Conservation (phyloP, 2,329 filamentous ascomycete genomes). For the Parasarocladium wereldwijsianum region DNA sequence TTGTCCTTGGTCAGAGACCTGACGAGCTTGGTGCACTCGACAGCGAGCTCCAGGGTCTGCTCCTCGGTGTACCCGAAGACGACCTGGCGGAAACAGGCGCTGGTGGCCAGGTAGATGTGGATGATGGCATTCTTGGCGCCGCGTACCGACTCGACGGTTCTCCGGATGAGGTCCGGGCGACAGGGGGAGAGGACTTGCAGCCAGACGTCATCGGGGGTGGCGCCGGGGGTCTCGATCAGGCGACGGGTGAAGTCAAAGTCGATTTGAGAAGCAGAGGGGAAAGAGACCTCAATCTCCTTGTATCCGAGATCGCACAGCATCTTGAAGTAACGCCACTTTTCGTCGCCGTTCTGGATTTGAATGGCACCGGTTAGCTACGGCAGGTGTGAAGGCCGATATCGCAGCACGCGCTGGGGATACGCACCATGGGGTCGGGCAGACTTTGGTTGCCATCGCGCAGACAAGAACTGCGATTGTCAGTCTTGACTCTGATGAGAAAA, state of each 20-base stretch:
- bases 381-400: too few relatives aligned
- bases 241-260: conserved; percentile 91
- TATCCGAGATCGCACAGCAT: conserved; percentile 87
- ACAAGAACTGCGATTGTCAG: conserved; percentile 17
- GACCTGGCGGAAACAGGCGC: conserved; percentile 84
- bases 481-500: neutral
- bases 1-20: conserved; percentile 79
- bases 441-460: conserved; percentile 84
- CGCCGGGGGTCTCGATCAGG: conserved; percentile 71
- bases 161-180: conserved; percentile 75
- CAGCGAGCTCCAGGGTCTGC: conserved; percentile 67
- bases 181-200: conserved; percentile 88
- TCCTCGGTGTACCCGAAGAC: conserved; percentile 81
- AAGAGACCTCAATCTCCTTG: conserved; percentile 96
- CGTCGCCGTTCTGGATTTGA: conserved; percentile 60
- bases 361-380: conserved; percentile 5
- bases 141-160: conserved; percentile 76
- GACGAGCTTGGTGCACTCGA: conserved; percentile 74
- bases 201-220: conserved; percentile 77
- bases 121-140: conserved; percentile 89
- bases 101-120: conserved; percentile 92
- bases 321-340: conserved; percentile 91
- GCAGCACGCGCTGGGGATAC: conserved; percentile 10
- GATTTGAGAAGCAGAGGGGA: conserved; percentile 85
- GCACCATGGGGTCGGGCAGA: conserved; percentile 81